Base-by-base conservation (phyloP, 805 yeast species). In the Cyberlindnera mycetangii region DNA sequence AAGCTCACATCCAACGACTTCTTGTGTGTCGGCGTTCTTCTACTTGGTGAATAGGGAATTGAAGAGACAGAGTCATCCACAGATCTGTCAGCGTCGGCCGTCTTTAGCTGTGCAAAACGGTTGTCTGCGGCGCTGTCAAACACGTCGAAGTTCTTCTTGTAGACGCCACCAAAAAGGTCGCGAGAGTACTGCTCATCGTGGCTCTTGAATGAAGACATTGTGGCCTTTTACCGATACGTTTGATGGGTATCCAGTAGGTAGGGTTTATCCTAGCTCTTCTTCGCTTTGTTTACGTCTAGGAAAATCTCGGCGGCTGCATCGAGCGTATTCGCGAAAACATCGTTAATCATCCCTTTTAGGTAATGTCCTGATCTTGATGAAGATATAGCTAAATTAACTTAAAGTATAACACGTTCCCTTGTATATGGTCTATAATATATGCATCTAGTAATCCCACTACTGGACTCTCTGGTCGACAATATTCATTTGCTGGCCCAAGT, bases 401-500 rank as follows among this genome's bases (percentile, higher is more conserved):
- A n/a, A n/a, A n/a, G n/a, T n/a, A n/a, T n/a, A n/a, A n/a, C n/a
- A n/a, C n/a, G n/a, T n/a, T n/a, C n/a, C n/a, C n/a, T n/a, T n/a
- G n/a, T n/a, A n/a, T n/a, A n/a, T n/a, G n/a, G n/a, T n/a, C n/a
- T n/a, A 10, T 22, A 22, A 22, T 22, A 22, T 22, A 22, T 7
- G 25, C 10, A 7, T 22, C 25, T 22, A 22, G 7, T 22, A 7
- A 22, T 7, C 25, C 7, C 25, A 7, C 28, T 25, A 25, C 28
- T 25, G 28, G 22, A 58, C 62, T 54, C 78, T 56, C 75, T 70
- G 46, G 50, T 80, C 83, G 34, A 74, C 79, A 32, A 70, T 67
- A 51, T 74, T 70, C 47, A 71, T 75, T 16, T 76, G 72, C 18
- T 59, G 75, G 11, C 85, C 85, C 50, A 86, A 65, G 63, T 86